Percentiles rank a stretch among this genome's conserved stretches.
phyloP scores from a whole-genome alignment of 805 yeast genomes.

The Kodamaea hsintzibuensis region DNA sequence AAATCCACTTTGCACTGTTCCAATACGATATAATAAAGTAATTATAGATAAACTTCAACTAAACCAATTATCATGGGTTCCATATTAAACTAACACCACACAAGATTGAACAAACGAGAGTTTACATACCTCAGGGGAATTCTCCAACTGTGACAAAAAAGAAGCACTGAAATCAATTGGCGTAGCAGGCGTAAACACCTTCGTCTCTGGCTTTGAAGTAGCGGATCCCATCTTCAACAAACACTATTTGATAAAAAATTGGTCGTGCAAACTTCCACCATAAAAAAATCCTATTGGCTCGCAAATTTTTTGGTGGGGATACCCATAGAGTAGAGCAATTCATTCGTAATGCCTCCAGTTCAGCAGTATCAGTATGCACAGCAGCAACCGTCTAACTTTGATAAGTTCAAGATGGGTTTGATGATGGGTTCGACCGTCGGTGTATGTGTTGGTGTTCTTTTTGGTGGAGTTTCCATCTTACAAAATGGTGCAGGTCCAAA shows the following conservation, averaged over 20 bases:
- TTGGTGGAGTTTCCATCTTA: slow-evolving; percentile 89
- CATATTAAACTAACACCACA: too few species aligned
- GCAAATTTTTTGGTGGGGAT: slow-evolving; percentile 7
- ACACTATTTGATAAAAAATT: background rate
- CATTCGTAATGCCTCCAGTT: slow-evolving; percentile 57
- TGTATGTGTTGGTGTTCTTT: slow-evolving; percentile 90
- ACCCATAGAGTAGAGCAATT: slow-evolving; percentile 1
- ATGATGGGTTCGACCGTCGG: slow-evolving; percentile 94
- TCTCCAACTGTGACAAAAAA: slow-evolving; percentile 62
- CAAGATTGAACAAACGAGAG: too few species aligned
- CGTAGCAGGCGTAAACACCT: slow-evolving; percentile 64
- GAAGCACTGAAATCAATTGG: slow-evolving; percentile 70
- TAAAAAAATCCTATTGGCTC: slow-evolving; percentile 10
- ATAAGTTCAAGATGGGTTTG: slow-evolving; percentile 97
- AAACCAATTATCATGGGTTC: background rate
- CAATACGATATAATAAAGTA: background rate
- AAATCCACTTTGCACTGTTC: too few species aligned
- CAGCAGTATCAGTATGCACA: slow-evolving; percentile 59
- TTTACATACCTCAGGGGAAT: slow-evolving; percentile 50
- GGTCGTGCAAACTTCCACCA: slow-evolving; percentile 7
- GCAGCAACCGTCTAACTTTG: slow-evolving; percentile 81
- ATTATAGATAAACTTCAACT: too few species aligned
- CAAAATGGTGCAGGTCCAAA: slow-evolving; percentile 98
- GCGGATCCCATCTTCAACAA: slow-evolving; percentile 52
- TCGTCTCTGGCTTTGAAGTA: slow-evolving; percentile 63